phyloP scores from a whole-genome alignment of 768 basidiomycete genomes.

The Gloeostereum incarnatum region DNA sequence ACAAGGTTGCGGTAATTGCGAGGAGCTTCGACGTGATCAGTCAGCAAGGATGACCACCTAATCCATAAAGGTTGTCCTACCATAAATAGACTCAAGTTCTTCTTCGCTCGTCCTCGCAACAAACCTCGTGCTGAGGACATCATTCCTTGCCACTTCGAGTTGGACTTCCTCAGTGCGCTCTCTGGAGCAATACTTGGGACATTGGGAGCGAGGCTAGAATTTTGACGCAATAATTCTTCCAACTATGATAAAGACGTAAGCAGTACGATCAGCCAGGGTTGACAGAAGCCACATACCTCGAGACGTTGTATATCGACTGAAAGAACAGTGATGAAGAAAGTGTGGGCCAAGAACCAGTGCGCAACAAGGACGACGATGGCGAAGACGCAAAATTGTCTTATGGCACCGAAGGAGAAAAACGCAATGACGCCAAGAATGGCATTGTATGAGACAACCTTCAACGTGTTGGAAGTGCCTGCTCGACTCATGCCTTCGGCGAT shows the following conservation, averaged over 20 bases:
- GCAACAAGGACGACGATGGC: slow-evolving; percentile 91
- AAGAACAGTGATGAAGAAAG: slow-evolving; percentile 89
- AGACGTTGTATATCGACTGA: slow-evolving; percentile 94
- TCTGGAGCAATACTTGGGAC: slow-evolving; percentile 18
- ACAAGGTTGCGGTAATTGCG: slow-evolving; percentile 66
- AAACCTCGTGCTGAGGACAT: slow-evolving; percentile 31
- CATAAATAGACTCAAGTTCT: slow-evolving; percentile 74
- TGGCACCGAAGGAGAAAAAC: slow-evolving; percentile 66
- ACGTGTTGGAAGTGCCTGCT: slow-evolving; percentile 85
- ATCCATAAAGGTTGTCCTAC: slow-evolving; percentile 28
- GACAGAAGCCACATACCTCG: slow-evolving; percentile 39
- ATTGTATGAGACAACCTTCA: slow-evolving; percentile 88
- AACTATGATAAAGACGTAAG: slow-evolving; percentile 34
- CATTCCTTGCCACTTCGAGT: slow-evolving; percentile 34
- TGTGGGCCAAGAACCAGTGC: slow-evolving; percentile 96
- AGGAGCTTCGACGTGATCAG: slow-evolving; percentile 44
- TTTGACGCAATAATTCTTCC: slow-evolving; percentile 77
- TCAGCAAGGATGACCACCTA: slow-evolving; percentile 6
- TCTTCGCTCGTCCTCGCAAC: slow-evolving; percentile 58
- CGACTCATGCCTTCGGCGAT: slow-evolving; percentile 86
- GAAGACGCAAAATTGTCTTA: slow-evolving; percentile 89
- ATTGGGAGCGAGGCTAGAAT: slow-evolving; percentile 43
- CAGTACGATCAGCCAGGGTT: slow-evolving; percentile 1
- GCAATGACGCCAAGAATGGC: slow-evolving; percentile 69
- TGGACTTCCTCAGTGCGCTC: slow-evolving; percentile 23